Percentiles rank a stretch among this genome's conserved stretches.
Evolutionary conservation across 805 yeast genomes (phyloP).

Genomic region (Metschnikowia peoriensis): DNA sequence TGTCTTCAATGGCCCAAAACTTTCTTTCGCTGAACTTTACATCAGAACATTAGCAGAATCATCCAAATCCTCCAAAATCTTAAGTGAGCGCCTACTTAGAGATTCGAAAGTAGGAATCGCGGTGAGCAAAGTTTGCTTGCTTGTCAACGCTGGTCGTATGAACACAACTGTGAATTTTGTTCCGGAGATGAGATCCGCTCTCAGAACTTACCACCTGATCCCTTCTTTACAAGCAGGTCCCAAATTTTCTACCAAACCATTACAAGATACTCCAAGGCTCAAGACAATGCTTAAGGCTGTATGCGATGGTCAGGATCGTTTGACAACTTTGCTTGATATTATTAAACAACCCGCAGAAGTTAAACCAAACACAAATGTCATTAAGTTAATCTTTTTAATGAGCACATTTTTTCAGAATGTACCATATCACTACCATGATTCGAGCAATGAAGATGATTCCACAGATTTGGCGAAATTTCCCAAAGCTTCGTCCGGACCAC

Average conservation of each 20-base stretch:
- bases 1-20: slow-evolving; percentile 40
- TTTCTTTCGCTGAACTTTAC: slow-evolving; percentile 83
- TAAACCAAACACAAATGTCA: slow-evolving; percentile 56
- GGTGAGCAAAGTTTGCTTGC: slow-evolving; percentile 75
- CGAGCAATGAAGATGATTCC: slow-evolving; percentile 9
- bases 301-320: slow-evolving; percentile 62
- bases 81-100: slow-evolving; percentile 69
- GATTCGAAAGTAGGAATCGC: slow-evolving; percentile 65
- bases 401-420: slow-evolving; percentile 62
- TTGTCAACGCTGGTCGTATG: slow-evolving; percentile 90
- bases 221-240: slow-evolving; percentile 81
- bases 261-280: slow-evolving; percentile 93
- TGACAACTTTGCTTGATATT: slow-evolving; percentile 49
- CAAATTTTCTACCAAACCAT: slow-evolving; percentile 55
- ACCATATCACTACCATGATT: slow-evolving; percentile 30
- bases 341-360: slow-evolving; percentile 26
- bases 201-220: slow-evolving; percentile 90
- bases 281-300: slow-evolving; percentile 88
- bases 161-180: slow-evolving; percentile 94
- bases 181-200: slow-evolving; percentile 91
- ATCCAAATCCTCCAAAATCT: slow-evolving; percentile 75
- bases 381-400: slow-evolving; percentile 71
- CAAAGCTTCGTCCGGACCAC: slow-evolving; percentile 14
- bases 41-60: slow-evolving; percentile 79
- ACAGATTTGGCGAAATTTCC: background rate